Evolutionary conservation across 768 basidiomycete species (phyloP).

Genomic region (Strobilomyces echinocephalus): DNA sequence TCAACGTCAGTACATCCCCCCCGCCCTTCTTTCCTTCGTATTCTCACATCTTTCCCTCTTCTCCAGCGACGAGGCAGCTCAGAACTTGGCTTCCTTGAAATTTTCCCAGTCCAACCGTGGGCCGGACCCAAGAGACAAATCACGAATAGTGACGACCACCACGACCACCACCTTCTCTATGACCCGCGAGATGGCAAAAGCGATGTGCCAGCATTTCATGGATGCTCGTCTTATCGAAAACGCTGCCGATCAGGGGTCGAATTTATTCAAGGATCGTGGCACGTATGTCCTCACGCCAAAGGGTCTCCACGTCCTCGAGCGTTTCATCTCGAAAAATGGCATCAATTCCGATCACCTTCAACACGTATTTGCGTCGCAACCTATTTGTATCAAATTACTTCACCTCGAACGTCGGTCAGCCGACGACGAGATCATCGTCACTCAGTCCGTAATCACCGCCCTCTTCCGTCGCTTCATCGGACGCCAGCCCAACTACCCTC

Average conservation of each 20-base stretch:
- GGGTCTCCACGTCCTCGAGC: slow-evolving; percentile 95
- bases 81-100: slow-evolving; percentile 90
- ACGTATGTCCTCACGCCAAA: slow-evolving; percentile 95
- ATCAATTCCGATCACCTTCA: slow-evolving; percentile 93
- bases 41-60: slow-evolving; percentile 11
- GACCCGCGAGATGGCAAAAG: slow-evolving; percentile 99
- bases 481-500: slow-evolving; percentile 73
- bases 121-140: slow-evolving; percentile 96
- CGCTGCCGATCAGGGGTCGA: slow-evolving; percentile 82
- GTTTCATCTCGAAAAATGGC: slow-evolving; percentile 99
- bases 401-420: slow-evolving; percentile 89
- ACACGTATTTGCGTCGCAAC: slow-evolving; percentile 83
- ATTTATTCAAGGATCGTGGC: slow-evolving; percentile 96
- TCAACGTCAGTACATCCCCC: slow-evolving; percentile 66
- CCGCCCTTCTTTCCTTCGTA: background rate
- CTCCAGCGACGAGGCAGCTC: slow-evolving; percentile 88
- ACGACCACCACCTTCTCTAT: slow-evolving; percentile 99
- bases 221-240: slow-evolving; percentile 97
- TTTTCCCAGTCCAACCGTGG: slow-evolving; percentile 99
- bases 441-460: slow-evolving; percentile 88
- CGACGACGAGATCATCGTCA: slow-evolving; percentile 97
- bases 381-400: slow-evolving; percentile 95
- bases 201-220: slow-evolving; percentile 99
- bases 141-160: slow-evolving; percentile 97
- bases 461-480: slow-evolving; percentile 96